Base-by-base conservation (phyloP, 2,329 filamentous ascomycete genomes). In the Cladophialophora exuberans region DNA sequence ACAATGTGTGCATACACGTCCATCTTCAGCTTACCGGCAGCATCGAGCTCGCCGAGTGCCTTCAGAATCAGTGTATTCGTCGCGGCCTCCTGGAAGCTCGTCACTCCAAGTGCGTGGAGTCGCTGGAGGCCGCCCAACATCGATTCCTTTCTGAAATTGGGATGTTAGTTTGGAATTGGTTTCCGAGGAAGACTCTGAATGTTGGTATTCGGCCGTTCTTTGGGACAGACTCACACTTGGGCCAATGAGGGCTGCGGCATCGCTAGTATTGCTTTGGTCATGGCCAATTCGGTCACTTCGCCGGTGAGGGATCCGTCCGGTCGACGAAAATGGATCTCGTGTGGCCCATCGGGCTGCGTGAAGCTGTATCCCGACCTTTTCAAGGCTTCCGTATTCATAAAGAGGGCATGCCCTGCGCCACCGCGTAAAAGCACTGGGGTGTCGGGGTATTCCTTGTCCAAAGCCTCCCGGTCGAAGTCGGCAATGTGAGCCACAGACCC, bases 61-160 rank as follows among this genome's bases (percentile, higher is more conserved):
- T 65, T 54, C 4, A 71, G 47, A 17, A 66, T 55, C 1, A 64
- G 30, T 1, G 66, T 65, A 25, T 69, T 70, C 1, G 66, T 61
- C 5, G 63, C 63, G 20, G 69, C 68, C 52, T 70, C 69, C 54
- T 70, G 69, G 22, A 61, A 64, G n/a, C 64, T 66, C 1, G 69
- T 70, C 5, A 70, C 65, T 2, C 68, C 69, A 3, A 58, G 64
- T 20, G 57, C 59, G 36, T 69, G 67, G 3, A 64, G 62, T 28
- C 62, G 56, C 5, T 41, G 48, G 20, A 68, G 57, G 18, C 64
- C 66, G 23, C 60, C 52, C 2, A 64, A 52, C 11, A 70, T 46
- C 4, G 60, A 64, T 17, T 61, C 57, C 43, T 68, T 67, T 42
- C 39, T 42, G 39, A 18, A 22, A 23, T 10, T n/a, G 10, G 39